Percentiles rank a stretch among this genome's conserved stretches.
These are phyloP conservation scores for Dujonia santamariae DNA, from an alignment of 1,139 yeast genomes.

Conservation along the genomic window DNA sequence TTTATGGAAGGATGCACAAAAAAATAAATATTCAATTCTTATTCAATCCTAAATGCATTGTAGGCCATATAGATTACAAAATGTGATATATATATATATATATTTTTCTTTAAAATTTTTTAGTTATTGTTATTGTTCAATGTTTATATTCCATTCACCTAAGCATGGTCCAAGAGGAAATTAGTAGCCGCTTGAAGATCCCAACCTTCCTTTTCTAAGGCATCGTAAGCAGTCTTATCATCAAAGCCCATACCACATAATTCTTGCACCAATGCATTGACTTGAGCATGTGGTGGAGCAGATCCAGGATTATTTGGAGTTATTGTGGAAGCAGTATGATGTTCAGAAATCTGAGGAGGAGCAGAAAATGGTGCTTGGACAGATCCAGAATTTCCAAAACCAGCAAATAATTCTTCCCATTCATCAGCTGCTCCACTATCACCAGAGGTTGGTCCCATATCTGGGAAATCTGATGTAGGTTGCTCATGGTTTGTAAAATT, in stretches of 20 bases:
- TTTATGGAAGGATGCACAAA: not conserved
- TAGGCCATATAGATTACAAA: not conserved
- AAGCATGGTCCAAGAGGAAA: conserved; percentile 69
- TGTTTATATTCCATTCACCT: conserved; percentile 6
- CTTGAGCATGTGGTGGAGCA: not conserved
- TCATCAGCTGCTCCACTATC: conserved; percentile 47
- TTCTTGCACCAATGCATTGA: conserved; percentile 51
- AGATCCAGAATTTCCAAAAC: conserved; percentile 63
- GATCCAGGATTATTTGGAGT: not conserved
- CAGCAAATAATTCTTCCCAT: conserved; percentile 94
- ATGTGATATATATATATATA: not conserved
- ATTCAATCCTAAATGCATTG: not conserved
- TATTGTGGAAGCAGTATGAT: conserved; percentile 1
- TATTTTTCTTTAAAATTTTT: not conserved
- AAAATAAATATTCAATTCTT: not conserved
- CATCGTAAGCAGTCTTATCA: conserved; percentile 58
- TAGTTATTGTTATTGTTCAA: not conserved
- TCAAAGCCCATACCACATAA: conserved; percentile 89
- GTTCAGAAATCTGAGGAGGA: conserved; percentile 3
- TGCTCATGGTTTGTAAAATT: conserved; percentile 34
- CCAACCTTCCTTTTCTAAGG: conserved; percentile 69
- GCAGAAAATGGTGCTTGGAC: conserved; percentile 6
- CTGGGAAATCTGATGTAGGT: conserved; percentile 6
- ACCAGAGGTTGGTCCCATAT: conserved; percentile 9
- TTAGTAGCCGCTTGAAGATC: conserved; percentile 84